Evolutionary conservation across 108 stramenopile species (phyloP), one percentile per base, ranked within the genome.

Genomic region (Nannochloropsis oceanica): DNA sequence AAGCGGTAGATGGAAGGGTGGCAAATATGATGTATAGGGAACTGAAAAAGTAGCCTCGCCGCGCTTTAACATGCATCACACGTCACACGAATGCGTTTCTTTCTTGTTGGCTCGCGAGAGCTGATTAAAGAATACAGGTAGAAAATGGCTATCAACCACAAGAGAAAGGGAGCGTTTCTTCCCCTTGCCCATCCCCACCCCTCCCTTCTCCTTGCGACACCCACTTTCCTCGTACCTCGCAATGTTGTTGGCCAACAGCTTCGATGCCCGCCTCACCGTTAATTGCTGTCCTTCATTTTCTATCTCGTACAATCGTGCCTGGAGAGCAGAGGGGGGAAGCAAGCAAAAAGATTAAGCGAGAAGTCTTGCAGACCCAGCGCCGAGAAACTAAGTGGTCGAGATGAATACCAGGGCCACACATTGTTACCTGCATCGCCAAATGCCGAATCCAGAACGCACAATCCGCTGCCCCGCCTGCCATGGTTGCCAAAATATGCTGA

Each of bases 381-480:
- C 5, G n/a, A 3, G 34, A 34, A 34, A 34, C 34, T 3, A 34
- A 34, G 34, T 34, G 34, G 5, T 34, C 34, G 34, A 34, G 1
- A 5, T 34, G 59, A 73, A 10, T 73, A n/a, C 59, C n/a, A n/a
- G n/a, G 10, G 18, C n/a, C 59, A 2, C 59, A 7, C 12, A 20
- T 26, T 14, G 2, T 25, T 26, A 87, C 87, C 84, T 88, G 87
- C 84, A 84, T 84, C 25, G 80, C 84, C 50, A 88, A 27, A 50
- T 84, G 81, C n/a, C 87, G 83, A 13, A 88, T 84, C 87, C 87
- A 88, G 81, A 88, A 88, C 13, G 87, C 44, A 81, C 87, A 88
- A 46, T 88, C 87, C n/a, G 87, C 87, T 14, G 87, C 87, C 8
- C 87, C 87, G n/a, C 87, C 88, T 3, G 88, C 88, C 88, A 89